These are phyloP conservation scores for Podospora didyma DNA, from an alignment of 495 filamentous ascomycete genomes.

Conservation along the genomic window DNA sequence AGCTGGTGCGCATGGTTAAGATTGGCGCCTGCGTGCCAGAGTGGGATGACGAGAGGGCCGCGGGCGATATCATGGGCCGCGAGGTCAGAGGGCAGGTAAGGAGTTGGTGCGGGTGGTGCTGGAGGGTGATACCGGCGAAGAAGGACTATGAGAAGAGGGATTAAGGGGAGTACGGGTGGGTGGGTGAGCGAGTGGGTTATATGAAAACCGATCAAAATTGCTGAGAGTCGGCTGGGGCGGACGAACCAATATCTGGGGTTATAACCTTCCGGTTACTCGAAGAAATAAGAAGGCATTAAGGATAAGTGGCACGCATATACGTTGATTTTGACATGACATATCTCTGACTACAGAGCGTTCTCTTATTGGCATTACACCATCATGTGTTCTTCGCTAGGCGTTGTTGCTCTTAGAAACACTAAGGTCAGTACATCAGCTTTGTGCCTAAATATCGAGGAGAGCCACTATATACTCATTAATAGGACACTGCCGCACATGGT, in stretches of 20 bases:
- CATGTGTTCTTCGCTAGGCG: too few species aligned
- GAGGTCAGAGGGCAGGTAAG: constrained; percentile 51
- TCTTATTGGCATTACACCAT: too few species aligned
- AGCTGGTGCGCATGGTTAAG: constrained; percentile 66
- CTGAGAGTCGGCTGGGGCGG: not conserved
- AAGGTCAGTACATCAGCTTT: too few species aligned
- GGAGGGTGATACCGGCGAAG: constrained; percentile 50
- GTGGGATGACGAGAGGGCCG: constrained; percentile 72
- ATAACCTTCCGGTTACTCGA: too few species aligned
- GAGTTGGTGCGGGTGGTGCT: constrained; percentile 69
- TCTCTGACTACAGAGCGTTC: too few species aligned
- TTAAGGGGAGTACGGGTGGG: constrained; percentile 4
- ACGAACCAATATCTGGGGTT: too few species aligned
- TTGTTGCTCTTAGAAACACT: too few species aligned
- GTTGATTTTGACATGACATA: not conserved
- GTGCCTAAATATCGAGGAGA: too few species aligned
- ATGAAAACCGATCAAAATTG: not conserved
- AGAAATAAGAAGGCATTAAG: too few species aligned
- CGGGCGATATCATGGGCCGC: constrained; percentile 46
- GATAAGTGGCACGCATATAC: too few species aligned
- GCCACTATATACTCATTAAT: too few species aligned
- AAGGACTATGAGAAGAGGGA: constrained; percentile 27
- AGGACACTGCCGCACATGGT: too few species aligned
- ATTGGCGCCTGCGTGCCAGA: constrained; percentile 80
- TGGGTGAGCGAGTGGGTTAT: not conserved